phyloP scores from a whole-genome alignment of 2,329 filamentous ascomycete species.

The Penicillium sp. region DNA sequence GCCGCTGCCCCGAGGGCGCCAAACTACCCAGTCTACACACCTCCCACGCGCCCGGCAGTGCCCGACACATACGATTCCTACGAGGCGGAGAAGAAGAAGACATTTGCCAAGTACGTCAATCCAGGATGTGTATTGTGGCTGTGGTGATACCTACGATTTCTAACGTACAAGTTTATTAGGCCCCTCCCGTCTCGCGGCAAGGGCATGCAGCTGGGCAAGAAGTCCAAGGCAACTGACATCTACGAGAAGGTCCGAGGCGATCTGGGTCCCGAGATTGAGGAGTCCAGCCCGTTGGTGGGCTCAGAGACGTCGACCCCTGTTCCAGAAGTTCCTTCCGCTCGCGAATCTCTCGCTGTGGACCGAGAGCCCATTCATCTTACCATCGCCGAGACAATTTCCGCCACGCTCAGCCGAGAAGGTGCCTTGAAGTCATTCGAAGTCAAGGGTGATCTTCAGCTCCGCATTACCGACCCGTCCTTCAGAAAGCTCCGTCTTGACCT shows the following conservation, averaged over 20 bases:
- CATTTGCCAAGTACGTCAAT: constrained; percentile 71
- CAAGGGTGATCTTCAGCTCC: constrained; percentile 89
- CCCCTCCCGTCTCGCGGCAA: constrained; percentile 76
- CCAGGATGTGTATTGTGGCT: neutral
- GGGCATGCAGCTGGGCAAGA: constrained; percentile 99
- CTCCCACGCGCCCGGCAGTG: constrained; percentile 72
- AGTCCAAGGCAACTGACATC: constrained; percentile 96
- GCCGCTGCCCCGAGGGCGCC: constrained; percentile 72
- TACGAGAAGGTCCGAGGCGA: constrained; percentile 94
- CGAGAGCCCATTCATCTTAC: constrained; percentile 86
- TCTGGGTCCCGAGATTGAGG: constrained; percentile 82
- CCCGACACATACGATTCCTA: constrained; percentile 90
- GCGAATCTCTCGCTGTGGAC: constrained; percentile 70
- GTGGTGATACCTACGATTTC: neutral
- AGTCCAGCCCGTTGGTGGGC: constrained; percentile 70
- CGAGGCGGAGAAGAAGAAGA: constrained; percentile 96
- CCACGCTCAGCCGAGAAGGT: constrained; percentile 86
- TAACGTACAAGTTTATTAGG: constrained; percentile 51
- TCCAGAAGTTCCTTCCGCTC: constrained; percentile 56
- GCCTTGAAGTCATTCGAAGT: constrained; percentile 83
- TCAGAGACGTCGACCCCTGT: constrained; percentile 59
- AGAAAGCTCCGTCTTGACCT: constrained; percentile 91
- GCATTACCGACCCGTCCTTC: constrained; percentile 83
- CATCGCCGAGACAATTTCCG: constrained; percentile 86
- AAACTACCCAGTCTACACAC: constrained; percentile 86